phyloP scores from a whole-genome alignment of 1,284 basidiomycete species.

The Golubevia pallescens region DNA sequence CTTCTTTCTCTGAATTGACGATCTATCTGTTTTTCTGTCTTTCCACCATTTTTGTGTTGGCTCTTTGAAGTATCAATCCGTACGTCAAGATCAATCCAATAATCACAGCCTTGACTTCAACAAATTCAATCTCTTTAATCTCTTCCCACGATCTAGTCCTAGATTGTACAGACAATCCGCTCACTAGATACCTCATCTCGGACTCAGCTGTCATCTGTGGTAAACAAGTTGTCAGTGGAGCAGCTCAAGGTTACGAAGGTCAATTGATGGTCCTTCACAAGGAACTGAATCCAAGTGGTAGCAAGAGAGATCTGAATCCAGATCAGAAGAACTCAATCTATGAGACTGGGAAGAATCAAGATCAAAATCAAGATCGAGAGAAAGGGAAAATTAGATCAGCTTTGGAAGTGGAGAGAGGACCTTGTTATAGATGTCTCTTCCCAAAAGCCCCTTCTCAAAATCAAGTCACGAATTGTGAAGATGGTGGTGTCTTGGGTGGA shows the following conservation, averaged over 20 bases:
- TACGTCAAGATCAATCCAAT: conserved; percentile 32
- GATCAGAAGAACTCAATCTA: neutral
- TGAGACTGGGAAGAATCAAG: neutral
- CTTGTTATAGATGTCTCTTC: conserved; percentile 94
- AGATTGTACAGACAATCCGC: conserved; percentile 93
- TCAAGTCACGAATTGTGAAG: conserved; percentile 74
- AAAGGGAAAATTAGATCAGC: neutral
- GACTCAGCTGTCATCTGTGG: conserved; percentile 79
- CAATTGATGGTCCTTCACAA: conserved; percentile 71
- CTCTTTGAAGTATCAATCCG: conserved; percentile 36
- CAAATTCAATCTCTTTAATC: conserved; percentile 38
- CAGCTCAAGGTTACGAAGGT: conserved; percentile 88
- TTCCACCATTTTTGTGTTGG: neutral
- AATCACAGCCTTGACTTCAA: conserved; percentile 16
- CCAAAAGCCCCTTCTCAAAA: conserved; percentile 67
- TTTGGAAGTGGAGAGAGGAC: conserved; percentile 69
- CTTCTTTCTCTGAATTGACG: no score
- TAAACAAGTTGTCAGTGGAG: conserved; percentile 86
- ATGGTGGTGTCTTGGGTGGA: conserved; percentile 86
- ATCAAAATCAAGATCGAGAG: no score
- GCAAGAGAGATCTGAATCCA: neutral
- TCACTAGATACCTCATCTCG: conserved; percentile 91
- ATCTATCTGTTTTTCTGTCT: neutral
- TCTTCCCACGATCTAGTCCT: conserved; percentile 73
- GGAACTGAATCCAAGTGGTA: conserved; percentile 15